These are phyloP conservation scores for Sclerotinia spermophila DNA, from an alignment of 2,329 filamentous ascomycete genomes.

Conservation along the genomic window DNA sequence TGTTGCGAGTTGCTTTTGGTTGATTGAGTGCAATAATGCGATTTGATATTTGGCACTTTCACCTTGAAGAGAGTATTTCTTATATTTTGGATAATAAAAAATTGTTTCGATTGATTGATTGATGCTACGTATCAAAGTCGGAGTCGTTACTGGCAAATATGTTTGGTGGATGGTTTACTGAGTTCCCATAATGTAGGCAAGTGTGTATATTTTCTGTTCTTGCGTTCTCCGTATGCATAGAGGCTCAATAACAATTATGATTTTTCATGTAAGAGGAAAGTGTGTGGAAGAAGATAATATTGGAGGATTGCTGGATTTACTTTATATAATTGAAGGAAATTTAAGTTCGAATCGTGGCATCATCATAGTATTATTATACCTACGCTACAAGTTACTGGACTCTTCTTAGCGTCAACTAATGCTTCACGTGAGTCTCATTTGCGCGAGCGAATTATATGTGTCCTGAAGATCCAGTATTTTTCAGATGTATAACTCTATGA, in stretches of 20 bases:
- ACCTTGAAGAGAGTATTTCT: not conserved
- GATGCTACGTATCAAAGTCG: slow-evolving; percentile 1
- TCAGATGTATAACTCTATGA: too few species aligned
- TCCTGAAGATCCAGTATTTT: not conserved
- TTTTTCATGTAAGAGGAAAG: not conserved
- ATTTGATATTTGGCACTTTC: not conserved
- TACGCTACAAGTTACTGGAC: not conserved
- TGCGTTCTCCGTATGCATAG: not conserved
- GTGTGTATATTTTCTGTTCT: not conserved
- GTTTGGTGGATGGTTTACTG: not conserved
- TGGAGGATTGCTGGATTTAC: not conserved
- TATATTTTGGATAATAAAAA: not conserved
- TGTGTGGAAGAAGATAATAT: not conserved
- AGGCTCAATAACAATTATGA: not conserved
- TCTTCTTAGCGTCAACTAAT: not conserved
- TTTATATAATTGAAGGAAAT: not conserved
- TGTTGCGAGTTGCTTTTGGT: not conserved
- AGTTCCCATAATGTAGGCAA: not conserved
- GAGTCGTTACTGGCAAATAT: not conserved
- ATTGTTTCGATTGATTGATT: slow-evolving; percentile 3
- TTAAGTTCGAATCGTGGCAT: not conserved
- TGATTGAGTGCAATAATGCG: not conserved
- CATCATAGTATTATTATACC: not conserved
- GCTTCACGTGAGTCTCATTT: not conserved
- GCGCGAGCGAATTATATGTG: too few species aligned